A percentile compares a stretch with the other conserved stretches of the same genome.
Conservation (phyloP, 306 rosid genomes). For the Castanopsis chinensis region DNA sequence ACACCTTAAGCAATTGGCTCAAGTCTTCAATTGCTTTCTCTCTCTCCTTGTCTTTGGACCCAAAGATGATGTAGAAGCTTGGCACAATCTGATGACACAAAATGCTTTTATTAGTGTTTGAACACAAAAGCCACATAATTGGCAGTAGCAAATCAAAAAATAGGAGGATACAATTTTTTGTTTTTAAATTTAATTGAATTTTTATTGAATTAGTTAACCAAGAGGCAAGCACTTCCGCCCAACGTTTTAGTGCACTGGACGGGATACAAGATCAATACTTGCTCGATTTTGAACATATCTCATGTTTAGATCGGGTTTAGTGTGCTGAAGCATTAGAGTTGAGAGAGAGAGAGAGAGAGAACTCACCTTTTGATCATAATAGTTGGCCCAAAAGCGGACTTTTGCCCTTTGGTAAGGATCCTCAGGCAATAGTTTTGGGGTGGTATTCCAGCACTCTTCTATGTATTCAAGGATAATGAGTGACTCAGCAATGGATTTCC, state of each 20-base stretch:
- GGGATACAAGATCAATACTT: too few species aligned
- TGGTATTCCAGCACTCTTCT: conserved; percentile 34
- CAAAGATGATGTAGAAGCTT: neutral
- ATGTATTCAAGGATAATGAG: conserved; percentile 43
- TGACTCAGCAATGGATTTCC: conserved; percentile 34
- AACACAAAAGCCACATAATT: too few species aligned
- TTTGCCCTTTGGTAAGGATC: conserved; percentile 40
- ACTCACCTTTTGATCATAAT: conserved; percentile 25
- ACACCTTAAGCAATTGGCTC: conserved; percentile 16
- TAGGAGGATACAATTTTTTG: too few species aligned
- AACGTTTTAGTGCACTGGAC: too few species aligned
- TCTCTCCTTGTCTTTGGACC: conserved; percentile 28
- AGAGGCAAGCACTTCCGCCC: too few species aligned
- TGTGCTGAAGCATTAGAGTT: too few species aligned
- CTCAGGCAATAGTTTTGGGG: conserved; percentile 36
- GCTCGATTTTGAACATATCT: too few species aligned
- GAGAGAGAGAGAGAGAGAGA: too few species aligned
- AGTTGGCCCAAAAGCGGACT: conserved; percentile 42
- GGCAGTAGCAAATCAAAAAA: too few species aligned
- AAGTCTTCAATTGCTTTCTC: conserved; percentile 24
- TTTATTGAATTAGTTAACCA: too few species aligned
- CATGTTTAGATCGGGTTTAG: too few species aligned
- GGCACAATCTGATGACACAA: conserved; percentile 12
- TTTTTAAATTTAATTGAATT: too few species aligned
- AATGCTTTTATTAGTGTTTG: neutral